Conservation (phyloP, 2,329 filamentous ascomycete species). For the Paecilomyces dactylethromorphus region DNA sequence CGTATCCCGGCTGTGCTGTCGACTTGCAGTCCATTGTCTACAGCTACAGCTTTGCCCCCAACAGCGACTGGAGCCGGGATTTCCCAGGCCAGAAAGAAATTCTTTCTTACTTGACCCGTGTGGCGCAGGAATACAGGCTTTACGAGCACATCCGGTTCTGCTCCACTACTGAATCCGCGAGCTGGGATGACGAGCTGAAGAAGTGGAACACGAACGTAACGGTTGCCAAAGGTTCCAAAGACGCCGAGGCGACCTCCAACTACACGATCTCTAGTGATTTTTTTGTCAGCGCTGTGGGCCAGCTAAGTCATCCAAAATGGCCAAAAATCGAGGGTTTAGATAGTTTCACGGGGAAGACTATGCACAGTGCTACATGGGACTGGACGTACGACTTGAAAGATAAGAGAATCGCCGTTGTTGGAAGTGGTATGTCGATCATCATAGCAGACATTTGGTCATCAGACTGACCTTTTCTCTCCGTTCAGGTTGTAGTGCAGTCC, state of each 20-base stretch:
- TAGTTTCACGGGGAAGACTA: constrained; percentile 20
- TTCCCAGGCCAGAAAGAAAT: neutral
- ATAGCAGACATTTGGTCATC: no score
- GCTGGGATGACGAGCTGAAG: constrained; percentile 45
- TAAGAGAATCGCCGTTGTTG: constrained; percentile 41
- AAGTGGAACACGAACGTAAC: constrained; percentile 46
- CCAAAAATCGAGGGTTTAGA: constrained; percentile 8
- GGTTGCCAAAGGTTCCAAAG: constrained; percentile 42
- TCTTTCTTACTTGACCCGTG: constrained; percentile 38
- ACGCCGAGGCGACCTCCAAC: constrained; percentile 42
- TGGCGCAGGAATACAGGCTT: constrained; percentile 46
- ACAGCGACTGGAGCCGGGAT: neutral
- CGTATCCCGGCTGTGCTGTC: no score
- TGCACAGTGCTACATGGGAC: constrained; percentile 27
- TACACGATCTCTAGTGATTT: constrained; percentile 50
- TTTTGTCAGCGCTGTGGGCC: constrained; percentile 48
- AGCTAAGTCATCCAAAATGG: constrained; percentile 44
- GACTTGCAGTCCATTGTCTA: no score
- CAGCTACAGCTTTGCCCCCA: neutral
- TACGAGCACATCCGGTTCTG: constrained; percentile 51
- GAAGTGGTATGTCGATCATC: constrained; percentile 54
- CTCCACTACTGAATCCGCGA: constrained; percentile 41
- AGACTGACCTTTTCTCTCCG: no score
- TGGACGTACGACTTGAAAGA: constrained; percentile 11
- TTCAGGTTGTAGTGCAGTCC: no score